Evolutionary conservation across 1,284 basidiomycete genomes (phyloP).

Genomic region (Garcileccinum viscosum): DNA sequence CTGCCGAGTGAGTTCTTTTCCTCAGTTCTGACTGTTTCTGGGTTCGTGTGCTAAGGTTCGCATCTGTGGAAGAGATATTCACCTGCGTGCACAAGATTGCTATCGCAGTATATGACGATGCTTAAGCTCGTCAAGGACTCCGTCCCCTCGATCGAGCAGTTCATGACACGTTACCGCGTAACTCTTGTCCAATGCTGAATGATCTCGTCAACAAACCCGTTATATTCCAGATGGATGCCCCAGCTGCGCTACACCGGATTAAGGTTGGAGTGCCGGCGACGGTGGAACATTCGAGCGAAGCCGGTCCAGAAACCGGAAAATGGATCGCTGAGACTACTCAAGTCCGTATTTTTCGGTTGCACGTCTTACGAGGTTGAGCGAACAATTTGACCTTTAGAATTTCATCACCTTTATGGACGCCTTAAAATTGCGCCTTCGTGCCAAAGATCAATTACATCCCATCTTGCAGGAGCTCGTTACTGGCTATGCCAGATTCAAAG

Average conservation of each 20-base stretch:
- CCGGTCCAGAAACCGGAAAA: slow-evolving; percentile 87
- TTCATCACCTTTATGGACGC: slow-evolving; percentile 99
- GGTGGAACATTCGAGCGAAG: slow-evolving; percentile 88
- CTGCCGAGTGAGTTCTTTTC: slow-evolving; percentile 81
- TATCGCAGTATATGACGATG: slow-evolving; percentile 98
- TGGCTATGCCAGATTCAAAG: slow-evolving; percentile 90
- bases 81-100: slow-evolving; percentile 88
- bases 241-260: slow-evolving; percentile 89
- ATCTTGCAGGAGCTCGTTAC: slow-evolving; percentile 94
- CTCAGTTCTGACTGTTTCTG: slow-evolving; percentile 1
- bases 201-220: not conserved
- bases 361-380: not conserved
- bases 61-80: slow-evolving; percentile 79
- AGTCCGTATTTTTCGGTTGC: slow-evolving; percentile 49
- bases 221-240: slow-evolving; percentile 83
- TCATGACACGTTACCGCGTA: slow-evolving; percentile 91
- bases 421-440: slow-evolving; percentile 87
- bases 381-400: slow-evolving; percentile 54
- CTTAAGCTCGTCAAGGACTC: slow-evolving; percentile 90
- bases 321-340: slow-evolving; percentile 99
- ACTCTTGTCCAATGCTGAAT: not conserved
- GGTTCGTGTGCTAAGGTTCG: slow-evolving; percentile 9
- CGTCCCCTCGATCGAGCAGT: slow-evolving; percentile 83
- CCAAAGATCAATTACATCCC: slow-evolving; percentile 97
- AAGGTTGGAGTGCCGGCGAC: slow-evolving; percentile 96